Evolutionary conservation across 345 rosid genomes (phyloP), one percentile per base, ranked within the genome.

Genomic region (Erysimum cheiranthoides): DNA sequence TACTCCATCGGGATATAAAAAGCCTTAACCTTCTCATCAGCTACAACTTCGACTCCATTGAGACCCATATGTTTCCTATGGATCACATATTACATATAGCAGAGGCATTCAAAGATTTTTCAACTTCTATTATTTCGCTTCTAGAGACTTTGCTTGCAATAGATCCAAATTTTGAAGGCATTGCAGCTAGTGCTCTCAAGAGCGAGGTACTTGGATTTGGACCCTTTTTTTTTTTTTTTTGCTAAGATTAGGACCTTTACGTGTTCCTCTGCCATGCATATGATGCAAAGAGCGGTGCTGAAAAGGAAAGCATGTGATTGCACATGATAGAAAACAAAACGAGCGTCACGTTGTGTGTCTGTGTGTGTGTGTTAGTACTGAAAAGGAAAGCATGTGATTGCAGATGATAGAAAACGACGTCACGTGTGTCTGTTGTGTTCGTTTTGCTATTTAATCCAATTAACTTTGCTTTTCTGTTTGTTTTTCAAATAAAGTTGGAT

Each of bases 1-100:
- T 93, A 56, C 89, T 93, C 31, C 98, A 93, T 70, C 87, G 97
- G 27, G 98, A 93, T 79, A 89, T 93, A 69, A 93, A 93, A 90
- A 93, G 97, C 72, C 88, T 96, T 16, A 93, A 93, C 80, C 93
- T 93, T 82, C 96, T 93, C 39, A 85, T 93, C 25, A 62, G 84
- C 66, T 85, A 30, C 81, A 88, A 5, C 82, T 94, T 42, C 90
- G 1, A 83, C 94, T 47, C 87, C 82, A 14, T 78, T 93, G 81
- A 89, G 85, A 81, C 88, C 95, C 13, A 90, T n/a, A n/a, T 85
- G 86, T 86, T 93, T 73, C 80, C 82, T 93, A 91, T 57, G 88
- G 85, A 72, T 83, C 86, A 21, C 25, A 21, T 21, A 21, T 21
- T 21, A 65, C 74, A 88, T 72, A 68, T 93, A 25, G 81, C 79